Conservation (phyloP, 192 early-diverging fungal species). For the Spizellomyces sp. region DNA sequence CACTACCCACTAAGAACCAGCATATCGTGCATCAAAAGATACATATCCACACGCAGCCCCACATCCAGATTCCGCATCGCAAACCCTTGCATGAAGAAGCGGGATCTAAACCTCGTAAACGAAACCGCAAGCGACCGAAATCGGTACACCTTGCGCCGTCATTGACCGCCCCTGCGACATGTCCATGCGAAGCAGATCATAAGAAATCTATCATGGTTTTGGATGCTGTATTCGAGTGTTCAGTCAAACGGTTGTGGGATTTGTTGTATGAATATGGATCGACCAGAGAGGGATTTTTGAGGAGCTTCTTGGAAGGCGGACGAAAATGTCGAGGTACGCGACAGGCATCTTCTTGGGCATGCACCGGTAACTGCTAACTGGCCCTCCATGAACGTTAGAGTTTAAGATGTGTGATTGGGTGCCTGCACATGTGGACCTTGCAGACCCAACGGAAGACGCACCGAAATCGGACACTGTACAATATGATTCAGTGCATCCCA, state of each 20-base stretch:
- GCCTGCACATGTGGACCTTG: neutral
- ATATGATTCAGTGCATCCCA: neutral
- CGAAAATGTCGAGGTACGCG: slow-evolving; percentile 15
- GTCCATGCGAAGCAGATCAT: slow-evolving; percentile 26
- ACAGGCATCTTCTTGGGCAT: neutral
- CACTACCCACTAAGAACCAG: too few relatives aligned
- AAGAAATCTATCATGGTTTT: slow-evolving; percentile 28
- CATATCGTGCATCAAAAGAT: neutral
- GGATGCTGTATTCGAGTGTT: slow-evolving; percentile 12
- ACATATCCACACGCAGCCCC: slow-evolving; percentile 2
- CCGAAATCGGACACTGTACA: neutral
- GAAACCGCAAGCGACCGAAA: neutral
- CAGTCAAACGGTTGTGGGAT: slow-evolving; percentile 14
- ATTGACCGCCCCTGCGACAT: slow-evolving; percentile 6
- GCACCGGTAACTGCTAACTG: neutral
- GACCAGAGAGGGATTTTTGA: slow-evolving; percentile 9
- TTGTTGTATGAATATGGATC: slow-evolving; percentile 15
- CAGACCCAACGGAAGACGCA: slow-evolving; percentile 2
- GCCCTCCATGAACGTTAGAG: neutral
- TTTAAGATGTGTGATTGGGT: slow-evolving; percentile 18
- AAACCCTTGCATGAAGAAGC: too few relatives aligned
- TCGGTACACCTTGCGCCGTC: neutral
- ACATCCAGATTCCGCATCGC: slow-evolving; percentile 4
- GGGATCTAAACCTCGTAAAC: neutral
- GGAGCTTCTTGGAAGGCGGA: slow-evolving; percentile 13